Evolutionary conservation across 768 basidiomycete species (phyloP).

Genomic region (Psilocybe subaeruginosa): DNA sequence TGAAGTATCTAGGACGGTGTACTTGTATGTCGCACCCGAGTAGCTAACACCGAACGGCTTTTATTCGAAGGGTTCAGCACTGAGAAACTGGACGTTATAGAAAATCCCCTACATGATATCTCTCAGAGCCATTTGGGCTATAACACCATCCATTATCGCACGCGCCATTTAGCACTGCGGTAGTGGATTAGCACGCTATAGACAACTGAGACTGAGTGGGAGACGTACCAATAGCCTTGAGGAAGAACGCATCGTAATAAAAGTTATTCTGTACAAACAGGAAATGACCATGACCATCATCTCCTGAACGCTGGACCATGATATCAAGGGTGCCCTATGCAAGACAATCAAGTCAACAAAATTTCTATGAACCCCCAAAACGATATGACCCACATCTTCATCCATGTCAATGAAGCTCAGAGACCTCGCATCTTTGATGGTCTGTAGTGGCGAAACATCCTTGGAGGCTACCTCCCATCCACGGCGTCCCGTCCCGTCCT

Average conservation of each 20-base stretch:
- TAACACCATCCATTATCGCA: slow-evolving; percentile 85
- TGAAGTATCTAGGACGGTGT: slow-evolving; percentile 91
- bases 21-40: slow-evolving; percentile 95
- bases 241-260: slow-evolving; percentile 98
- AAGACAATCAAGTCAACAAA: not conserved
- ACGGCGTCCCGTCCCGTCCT: slow-evolving; percentile 53
- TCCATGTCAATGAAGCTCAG: slow-evolving; percentile 90
- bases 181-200: no score
- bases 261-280: slow-evolving; percentile 95
- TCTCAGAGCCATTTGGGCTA: slow-evolving; percentile 54
- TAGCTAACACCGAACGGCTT: slow-evolving; percentile 95
- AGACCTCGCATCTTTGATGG: slow-evolving; percentile 77
- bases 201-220: not conserved
- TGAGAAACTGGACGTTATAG: not conserved
- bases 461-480: slow-evolving; percentile 62
- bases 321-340: slow-evolving; percentile 85
- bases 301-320: slow-evolving; percentile 84
- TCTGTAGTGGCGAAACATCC: slow-evolving; percentile 63
- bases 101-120: slow-evolving; percentile 69
- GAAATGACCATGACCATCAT: slow-evolving; percentile 60
- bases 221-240: slow-evolving; percentile 87
- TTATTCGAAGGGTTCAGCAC: not conserved
- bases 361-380: not conserved
- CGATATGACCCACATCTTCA: slow-evolving; percentile 75
- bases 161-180: slow-evolving; percentile 89